These are phyloP conservation scores for Pythium oligandrum DNA, from an alignment of 352 stramenopile genomes.

Conservation along the genomic window DNA sequence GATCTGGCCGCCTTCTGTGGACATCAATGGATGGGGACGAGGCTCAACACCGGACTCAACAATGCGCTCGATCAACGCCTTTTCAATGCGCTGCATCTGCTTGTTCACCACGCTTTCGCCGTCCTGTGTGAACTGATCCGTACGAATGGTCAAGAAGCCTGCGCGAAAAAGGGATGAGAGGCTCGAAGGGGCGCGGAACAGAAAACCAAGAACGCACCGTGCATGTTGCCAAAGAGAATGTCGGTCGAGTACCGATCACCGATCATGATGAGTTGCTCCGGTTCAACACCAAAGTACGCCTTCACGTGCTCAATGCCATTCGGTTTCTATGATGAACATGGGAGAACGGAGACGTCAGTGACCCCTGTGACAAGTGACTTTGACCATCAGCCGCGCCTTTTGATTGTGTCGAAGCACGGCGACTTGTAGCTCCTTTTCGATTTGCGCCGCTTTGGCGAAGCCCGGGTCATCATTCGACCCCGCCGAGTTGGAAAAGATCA, in stretches of 20 bases:
- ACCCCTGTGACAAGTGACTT: background rate
- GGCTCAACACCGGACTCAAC: slow-evolving; percentile 32
- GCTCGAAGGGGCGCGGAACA: background rate
- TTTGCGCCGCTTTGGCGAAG: slow-evolving; percentile 73
- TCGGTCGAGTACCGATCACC: slow-evolving; percentile 97
- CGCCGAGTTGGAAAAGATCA: slow-evolving; percentile 96
- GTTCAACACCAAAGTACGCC: slow-evolving; percentile 77
- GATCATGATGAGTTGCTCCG: slow-evolving; percentile 91
- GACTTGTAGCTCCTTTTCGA: slow-evolving; percentile 80
- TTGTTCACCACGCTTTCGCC: slow-evolving; percentile 65
- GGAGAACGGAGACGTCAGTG: background rate
- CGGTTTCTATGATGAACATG: slow-evolving; percentile 71
- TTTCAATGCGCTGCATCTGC: slow-evolving; percentile 69
- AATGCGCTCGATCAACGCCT: slow-evolving; percentile 46
- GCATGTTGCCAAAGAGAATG: slow-evolving; percentile 96
- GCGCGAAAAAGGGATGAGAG: background rate
- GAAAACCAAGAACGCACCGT: slow-evolving; percentile 43
- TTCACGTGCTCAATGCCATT: slow-evolving; percentile 86
- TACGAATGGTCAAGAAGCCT: slow-evolving; percentile 96
- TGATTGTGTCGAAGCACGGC: slow-evolving; percentile 87
- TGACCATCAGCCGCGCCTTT: slow-evolving; percentile 50
- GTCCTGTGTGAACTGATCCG: slow-evolving; percentile 69
- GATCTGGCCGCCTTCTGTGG: too few relatives aligned
- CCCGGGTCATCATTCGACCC: slow-evolving; percentile 89
- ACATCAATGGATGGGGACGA: slow-evolving; percentile 34